These are phyloP conservation scores for Colletotrichum eremochloae DNA, from an alignment of 2,329 filamentous ascomycete species.

Conservation along the genomic window DNA sequence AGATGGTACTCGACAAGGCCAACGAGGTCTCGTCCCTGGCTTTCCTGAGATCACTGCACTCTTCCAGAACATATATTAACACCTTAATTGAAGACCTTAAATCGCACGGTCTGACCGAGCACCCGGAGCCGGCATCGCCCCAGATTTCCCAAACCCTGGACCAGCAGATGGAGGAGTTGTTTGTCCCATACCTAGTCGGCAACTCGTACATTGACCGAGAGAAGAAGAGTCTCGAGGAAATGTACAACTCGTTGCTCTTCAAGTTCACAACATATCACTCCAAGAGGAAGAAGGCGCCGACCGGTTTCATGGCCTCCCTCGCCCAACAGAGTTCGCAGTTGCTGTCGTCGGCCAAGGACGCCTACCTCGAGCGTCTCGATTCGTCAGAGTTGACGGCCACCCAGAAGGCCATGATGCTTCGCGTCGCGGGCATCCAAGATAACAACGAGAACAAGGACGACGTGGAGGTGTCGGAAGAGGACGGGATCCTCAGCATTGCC, in stretches of 20 bases:
- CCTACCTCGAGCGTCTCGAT: constrained; percentile 89
- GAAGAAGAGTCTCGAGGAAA: constrained; percentile 78
- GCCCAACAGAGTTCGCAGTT: constrained; percentile 92
- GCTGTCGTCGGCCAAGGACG: constrained; percentile 88
- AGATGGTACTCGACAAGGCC: constrained; percentile 96
- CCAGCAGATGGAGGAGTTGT: constrained; percentile 83
- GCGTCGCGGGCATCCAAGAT: constrained; percentile 87
- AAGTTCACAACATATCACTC: constrained; percentile 98
- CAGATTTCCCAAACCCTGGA: constrained; percentile 84
- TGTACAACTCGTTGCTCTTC: constrained; percentile 93
- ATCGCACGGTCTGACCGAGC: constrained; percentile 92
- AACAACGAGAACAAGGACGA: constrained; percentile 83
- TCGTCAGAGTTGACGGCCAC: constrained; percentile 89
- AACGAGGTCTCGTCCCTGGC: constrained; percentile 91
- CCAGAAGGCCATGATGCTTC: constrained; percentile 90
- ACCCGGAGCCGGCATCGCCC: constrained; percentile 90
- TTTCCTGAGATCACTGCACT: constrained; percentile 90
- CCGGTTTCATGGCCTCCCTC: constrained; percentile 92
- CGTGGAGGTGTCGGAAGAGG: constrained; percentile 90
- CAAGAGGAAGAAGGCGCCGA: constrained; percentile 86
- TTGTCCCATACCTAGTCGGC: constrained; percentile 77
- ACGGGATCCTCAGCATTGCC: constrained; percentile 84
- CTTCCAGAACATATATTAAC: constrained; percentile 90
- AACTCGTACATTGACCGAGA: constrained; percentile 80
- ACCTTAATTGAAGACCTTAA: constrained; percentile 93